Evolutionary conservation across 345 rosid genomes (phyloP).

Genomic region (Arabis hirsuta): DNA sequence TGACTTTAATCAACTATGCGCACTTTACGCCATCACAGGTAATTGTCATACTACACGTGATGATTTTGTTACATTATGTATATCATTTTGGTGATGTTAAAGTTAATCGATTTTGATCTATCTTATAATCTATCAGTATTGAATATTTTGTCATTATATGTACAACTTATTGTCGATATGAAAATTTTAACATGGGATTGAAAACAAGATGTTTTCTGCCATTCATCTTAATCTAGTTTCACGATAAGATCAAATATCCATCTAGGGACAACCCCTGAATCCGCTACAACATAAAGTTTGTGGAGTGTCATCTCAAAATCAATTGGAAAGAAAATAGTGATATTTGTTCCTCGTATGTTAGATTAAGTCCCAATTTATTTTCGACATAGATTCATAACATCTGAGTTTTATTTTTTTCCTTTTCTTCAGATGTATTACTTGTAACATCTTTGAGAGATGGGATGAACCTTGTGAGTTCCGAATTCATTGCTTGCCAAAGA

Average conservation of each 20-base stretch:
- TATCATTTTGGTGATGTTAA: too few relatives aligned
- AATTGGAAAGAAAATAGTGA: neutral
- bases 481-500: constrained; percentile 96
- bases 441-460: constrained; percentile 99
- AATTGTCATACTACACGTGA: constrained; percentile 29
- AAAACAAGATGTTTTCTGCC: too few relatives aligned
- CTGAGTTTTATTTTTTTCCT: neutral
- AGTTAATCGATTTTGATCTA: too few relatives aligned
- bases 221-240: too few relatives aligned
- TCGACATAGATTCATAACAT: neutral
- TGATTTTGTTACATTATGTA: constrained; percentile 7
- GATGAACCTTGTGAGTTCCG: constrained; percentile 98
- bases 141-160: too few relatives aligned
- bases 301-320: neutral
- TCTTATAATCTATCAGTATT: too few relatives aligned
- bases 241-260: too few relatives aligned
- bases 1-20: constrained; percentile 73
- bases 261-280: too few relatives aligned
- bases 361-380: too few relatives aligned
- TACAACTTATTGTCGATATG: too few relatives aligned
- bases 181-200: too few relatives aligned
- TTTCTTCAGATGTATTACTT: constrained; percentile 78
- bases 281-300: too few relatives aligned
- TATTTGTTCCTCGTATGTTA: neutral
- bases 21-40: constrained; percentile 96